phyloP scores from a whole-genome alignment of 2,329 filamentous ascomycete genomes.

The Colletotrichum noveboracense region DNA sequence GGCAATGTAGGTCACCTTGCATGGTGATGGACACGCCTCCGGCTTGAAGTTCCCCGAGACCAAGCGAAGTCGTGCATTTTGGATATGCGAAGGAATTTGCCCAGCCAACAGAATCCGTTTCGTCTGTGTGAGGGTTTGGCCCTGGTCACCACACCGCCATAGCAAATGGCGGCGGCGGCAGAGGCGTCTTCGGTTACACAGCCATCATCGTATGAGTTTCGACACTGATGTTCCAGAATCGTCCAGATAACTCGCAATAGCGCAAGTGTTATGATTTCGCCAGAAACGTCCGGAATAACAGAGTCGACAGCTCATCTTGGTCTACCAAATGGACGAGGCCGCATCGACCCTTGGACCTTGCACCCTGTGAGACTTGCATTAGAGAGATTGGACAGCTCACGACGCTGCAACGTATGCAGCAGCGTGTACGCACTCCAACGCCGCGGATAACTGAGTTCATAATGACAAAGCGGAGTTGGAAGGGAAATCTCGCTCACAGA shows the following conservation, averaged over 20 bases:
- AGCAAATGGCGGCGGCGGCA: neutral
- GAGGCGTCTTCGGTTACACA: neutral
- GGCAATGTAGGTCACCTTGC: constrained; percentile 14
- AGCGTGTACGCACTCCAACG: neutral
- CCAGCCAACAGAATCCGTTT: neutral
- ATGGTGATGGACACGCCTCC: neutral
- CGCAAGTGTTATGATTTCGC: neutral
- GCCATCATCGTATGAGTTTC: neutral
- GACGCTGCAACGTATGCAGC: constrained; percentile 19
- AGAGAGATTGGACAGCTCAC: constrained; percentile 23
- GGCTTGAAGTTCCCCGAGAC: neutral
- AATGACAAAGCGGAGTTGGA: constrained; percentile 6
- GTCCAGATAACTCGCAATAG: neutral
- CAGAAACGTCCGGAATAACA: neutral
- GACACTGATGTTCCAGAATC: neutral
- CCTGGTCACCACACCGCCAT: neutral
- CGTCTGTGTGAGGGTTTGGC: constrained; percentile 11
- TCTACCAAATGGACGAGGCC: constrained; percentile 8
- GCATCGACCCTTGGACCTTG: constrained; percentile 19
- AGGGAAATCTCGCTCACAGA: constrained; percentile 14
- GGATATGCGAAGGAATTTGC: neutral
- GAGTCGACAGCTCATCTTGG: constrained; percentile 17
- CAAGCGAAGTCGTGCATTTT: neutral
- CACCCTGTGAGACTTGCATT: constrained; percentile 23
- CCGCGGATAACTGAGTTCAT: constrained; percentile 1